A percentile compares a stretch with the other conserved stretches of the same genome.
Conservation (phyloP, 2,329 filamentous ascomycete species). For the Cryphonectria japonica region DNA sequence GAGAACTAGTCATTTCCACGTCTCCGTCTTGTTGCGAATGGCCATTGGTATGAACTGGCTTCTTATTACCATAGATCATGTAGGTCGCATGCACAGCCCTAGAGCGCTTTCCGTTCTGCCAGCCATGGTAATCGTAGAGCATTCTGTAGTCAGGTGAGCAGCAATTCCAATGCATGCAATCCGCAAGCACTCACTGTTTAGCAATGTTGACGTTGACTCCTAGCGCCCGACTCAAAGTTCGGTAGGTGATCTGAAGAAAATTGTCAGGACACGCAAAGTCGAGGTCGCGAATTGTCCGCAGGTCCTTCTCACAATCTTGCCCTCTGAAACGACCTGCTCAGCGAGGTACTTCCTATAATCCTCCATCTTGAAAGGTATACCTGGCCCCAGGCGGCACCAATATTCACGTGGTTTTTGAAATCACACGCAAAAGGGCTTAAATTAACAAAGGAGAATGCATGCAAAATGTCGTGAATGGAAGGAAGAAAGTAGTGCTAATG, state of each 20-base stretch:
- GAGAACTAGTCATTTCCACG: conserved; percentile 71
- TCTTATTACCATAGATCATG: conserved; percentile 73
- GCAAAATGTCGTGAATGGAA: not conserved
- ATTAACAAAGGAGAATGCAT: not conserved
- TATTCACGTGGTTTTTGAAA: not conserved
- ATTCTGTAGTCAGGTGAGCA: conserved; percentile 58
- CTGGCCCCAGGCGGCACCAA: not conserved
- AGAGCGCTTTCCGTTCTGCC: conserved; percentile 75
- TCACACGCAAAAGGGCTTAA: not conserved
- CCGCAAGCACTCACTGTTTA: conserved; percentile 70
- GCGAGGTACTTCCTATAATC: conserved; percentile 75
- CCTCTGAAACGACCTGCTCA: conserved; percentile 75
- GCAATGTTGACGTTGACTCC: conserved; percentile 85
- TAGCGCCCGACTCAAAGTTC: conserved; percentile 78
- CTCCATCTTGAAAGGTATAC: conserved; percentile 46
- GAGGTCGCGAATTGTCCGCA: conserved; percentile 18
- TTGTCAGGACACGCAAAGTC: conserved; percentile 16
- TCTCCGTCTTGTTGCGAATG: conserved; percentile 57
- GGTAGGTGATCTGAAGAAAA: conserved; percentile 75
- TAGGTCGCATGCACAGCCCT: conserved; percentile 90
- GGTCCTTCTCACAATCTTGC: conserved; percentile 63
- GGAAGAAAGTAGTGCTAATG: not conserved
- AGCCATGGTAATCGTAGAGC: conserved; percentile 82
- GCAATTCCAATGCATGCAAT: not conserved
- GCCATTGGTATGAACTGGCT: conserved; percentile 37